Base-by-base conservation (phyloP, 176 grass and related monocot genomes). In the Thalia dealbata region DNA sequence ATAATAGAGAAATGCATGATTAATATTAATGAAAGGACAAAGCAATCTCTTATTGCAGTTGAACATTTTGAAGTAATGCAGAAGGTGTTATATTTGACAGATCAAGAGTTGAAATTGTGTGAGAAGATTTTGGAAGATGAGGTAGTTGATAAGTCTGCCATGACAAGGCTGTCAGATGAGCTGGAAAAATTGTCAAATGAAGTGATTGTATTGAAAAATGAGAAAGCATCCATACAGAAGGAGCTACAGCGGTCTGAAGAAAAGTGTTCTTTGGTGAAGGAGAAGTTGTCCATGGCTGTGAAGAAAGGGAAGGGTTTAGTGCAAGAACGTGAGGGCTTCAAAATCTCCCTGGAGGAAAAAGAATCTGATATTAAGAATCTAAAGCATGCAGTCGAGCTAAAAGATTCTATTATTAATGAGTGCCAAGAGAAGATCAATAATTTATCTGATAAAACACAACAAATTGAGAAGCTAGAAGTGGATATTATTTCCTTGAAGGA, bases 301-400 rank as follows among this genome's bases (percentile, higher is more conserved):
- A 99, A 93, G 72, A 99, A 99, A 85, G 95, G 95, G 23, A 99
- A 99, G 83, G 90, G 95, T 69, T 80, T 99, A 74, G 84, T 99
- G 78, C 89, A 89, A 64, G 95, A 99, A 77, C 90, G 95, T 63
- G 95, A 99, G 85, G 85, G 85, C 62, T 86, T 99, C 35, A 99
- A 91, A 83, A 73, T 84, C 76, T 76, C 84, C 28, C 50, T 89
- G 22, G 81, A 89, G 70, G 84, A 80, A 65, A 91, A 88, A 80
- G 85, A 24, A 71, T 84, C 78, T 60, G 80, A 91, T 76, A 84
- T 88, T 43, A 68, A 86, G 50, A 87, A 83, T 43, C 52, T 75
- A 71, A 79, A 71, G 67, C 52, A 62, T 60, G 77, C 70, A 0
- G 30, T 79, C 10, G 66, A 79, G 66, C 41, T 41, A 12, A 79